These are phyloP conservation scores for Cutaneotrichosporon sp. DNA, from an alignment of 1,284 basidiomycete genomes.

Conservation along the genomic window DNA sequence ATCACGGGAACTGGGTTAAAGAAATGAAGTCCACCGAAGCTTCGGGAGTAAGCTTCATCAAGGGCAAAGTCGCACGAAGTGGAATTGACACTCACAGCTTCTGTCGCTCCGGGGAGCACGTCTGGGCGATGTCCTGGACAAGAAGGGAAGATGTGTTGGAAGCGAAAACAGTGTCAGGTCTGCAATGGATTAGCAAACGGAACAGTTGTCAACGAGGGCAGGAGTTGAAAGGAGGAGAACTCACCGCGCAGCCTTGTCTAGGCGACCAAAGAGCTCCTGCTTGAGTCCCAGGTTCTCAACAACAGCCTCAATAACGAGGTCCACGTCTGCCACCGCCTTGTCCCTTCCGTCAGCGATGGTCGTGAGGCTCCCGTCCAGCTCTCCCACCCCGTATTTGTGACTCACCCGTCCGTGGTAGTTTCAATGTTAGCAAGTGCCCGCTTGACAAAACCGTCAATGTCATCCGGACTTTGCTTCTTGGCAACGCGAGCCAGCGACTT, in stretches of 20 bases:
- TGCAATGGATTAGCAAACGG: background rate
- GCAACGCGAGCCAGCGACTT: conserved; percentile 54
- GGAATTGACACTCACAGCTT: too few species aligned
- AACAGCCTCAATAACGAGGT: conserved; percentile 58
- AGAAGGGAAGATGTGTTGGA: conserved; percentile 56
- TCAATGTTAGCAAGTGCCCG: conserved; percentile 50
- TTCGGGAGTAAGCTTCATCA: too few species aligned
- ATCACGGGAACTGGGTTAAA: conserved; percentile 54
- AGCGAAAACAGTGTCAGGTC: conserved; percentile 50
- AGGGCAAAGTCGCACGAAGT: too few species aligned
- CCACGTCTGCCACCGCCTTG: conserved; percentile 51
- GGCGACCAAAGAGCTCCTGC: conserved; percentile 53
- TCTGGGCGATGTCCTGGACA: conserved; percentile 53
- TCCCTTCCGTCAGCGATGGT: conserved; percentile 27
- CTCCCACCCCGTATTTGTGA: too few species aligned
- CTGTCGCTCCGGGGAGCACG: conserved; percentile 39
- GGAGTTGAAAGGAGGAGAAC: too few species aligned
- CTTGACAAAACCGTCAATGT: conserved; percentile 42
- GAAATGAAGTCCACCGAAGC: conserved; percentile 55
- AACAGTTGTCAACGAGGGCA: too few species aligned
- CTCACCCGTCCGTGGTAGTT: conserved; percentile 50
- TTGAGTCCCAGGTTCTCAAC: conserved; percentile 56
- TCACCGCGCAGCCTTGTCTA: conserved; percentile 51
- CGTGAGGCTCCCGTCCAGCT: too few species aligned
- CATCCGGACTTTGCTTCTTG: conserved; percentile 51